A percentile compares a stretch with the other conserved stretches of the same genome.
Evolutionary conservation across 495 filamentous ascomycete species (phyloP).

Genomic region (Haplographium delicatum): DNA sequence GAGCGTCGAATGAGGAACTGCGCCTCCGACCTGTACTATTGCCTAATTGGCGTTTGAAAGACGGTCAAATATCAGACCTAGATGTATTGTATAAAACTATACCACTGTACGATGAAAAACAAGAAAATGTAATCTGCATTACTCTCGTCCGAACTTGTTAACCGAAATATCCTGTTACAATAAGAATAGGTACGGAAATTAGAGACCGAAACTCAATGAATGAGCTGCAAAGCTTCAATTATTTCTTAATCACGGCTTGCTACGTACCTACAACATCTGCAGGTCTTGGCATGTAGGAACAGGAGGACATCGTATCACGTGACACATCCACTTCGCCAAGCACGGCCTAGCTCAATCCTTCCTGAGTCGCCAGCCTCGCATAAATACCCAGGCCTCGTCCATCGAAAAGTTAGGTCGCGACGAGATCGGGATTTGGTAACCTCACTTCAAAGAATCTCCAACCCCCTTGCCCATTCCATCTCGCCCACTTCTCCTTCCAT

Average conservation of each 20-base stretch:
- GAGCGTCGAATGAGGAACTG: slow-evolving; percentile 18
- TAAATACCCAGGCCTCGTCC: slow-evolving; percentile 13
- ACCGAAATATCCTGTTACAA: too few relatives aligned
- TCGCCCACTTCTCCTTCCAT: not conserved
- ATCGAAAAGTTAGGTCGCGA: slow-evolving; percentile 5
- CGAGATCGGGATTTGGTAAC: slow-evolving; percentile 8
- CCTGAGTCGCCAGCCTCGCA: slow-evolving; percentile 13
- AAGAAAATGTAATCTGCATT: not conserved
- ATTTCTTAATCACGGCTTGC: too few relatives aligned
- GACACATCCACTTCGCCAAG: too few relatives aligned
- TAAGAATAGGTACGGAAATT: too few relatives aligned
- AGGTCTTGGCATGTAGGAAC: too few relatives aligned
- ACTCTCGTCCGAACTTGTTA: not conserved
- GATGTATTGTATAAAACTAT: slow-evolving; percentile 9
- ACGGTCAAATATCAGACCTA: not conserved
- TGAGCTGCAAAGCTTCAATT: too few relatives aligned
- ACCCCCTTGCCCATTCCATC: too few relatives aligned
- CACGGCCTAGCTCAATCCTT: not conserved
- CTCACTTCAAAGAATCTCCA: too few relatives aligned
- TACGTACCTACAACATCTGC: too few relatives aligned
- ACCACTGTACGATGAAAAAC: slow-evolving; percentile 12
- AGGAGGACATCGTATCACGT: not conserved
- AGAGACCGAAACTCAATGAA: too few relatives aligned
- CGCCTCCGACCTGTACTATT: slow-evolving; percentile 1
- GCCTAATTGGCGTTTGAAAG: slow-evolving; percentile 11